Percentiles rank a stretch among this genome's conserved stretches.
phyloP scores from a whole-genome alignment of 2,329 filamentous ascomycete genomes.

The Colletotrichum siamense region DNA sequence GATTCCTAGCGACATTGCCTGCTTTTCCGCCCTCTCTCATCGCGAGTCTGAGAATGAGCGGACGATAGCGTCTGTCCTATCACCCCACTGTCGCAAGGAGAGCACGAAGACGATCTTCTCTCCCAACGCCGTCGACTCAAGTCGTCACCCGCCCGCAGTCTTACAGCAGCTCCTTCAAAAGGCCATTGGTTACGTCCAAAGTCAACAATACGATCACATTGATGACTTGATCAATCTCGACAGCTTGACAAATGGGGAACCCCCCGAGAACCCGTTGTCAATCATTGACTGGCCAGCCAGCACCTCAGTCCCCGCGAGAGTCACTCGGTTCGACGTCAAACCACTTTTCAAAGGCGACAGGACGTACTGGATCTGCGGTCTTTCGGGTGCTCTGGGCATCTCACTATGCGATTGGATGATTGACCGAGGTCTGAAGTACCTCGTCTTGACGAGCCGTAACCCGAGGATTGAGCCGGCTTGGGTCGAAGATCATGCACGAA shows the following conservation, averaged over 20 bases:
- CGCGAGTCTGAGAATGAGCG: neutral
- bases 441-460: slow-evolving; percentile 40
- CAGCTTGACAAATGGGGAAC: neutral
- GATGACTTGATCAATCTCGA: neutral
- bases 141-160: neutral
- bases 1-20: neutral
- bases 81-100: neutral
- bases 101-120: neutral
- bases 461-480: slow-evolving; percentile 28
- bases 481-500: neutral
- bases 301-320: neutral
- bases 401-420: slow-evolving; percentile 42
- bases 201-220: neutral
- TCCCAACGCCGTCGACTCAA: neutral
- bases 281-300: neutral
- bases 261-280: neutral
- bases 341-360: slow-evolving; percentile 13
- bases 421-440: slow-evolving; percentile 32
- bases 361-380: slow-evolving; percentile 36
- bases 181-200: neutral
- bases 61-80: neutral
- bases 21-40: neutral
- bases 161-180: neutral
- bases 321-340: neutral
- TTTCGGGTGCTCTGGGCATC: slow-evolving; percentile 34